phyloP scores from a whole-genome alignment of 2,329 filamentous ascomycete genomes.

The Kalmusia sp. region DNA sequence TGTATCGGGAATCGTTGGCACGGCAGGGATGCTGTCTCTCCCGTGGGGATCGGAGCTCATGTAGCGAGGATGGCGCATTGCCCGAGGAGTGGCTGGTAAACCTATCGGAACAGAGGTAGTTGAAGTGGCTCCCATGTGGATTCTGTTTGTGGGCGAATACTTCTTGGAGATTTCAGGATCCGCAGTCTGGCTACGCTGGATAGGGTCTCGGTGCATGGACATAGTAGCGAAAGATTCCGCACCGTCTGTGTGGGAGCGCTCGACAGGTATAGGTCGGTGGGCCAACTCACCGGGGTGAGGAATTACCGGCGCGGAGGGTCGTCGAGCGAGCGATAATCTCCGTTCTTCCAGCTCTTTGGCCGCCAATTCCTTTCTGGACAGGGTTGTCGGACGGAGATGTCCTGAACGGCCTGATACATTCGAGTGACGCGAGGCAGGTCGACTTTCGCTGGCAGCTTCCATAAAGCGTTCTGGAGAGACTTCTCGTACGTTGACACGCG shows the following conservation, averaged over 20 bases:
- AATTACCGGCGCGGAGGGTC: slow-evolving; percentile 81
- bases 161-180: slow-evolving; percentile 60
- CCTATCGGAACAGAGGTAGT: slow-evolving; percentile 69
- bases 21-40: slow-evolving; percentile 58
- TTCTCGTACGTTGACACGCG: slow-evolving; percentile 41
- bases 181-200: slow-evolving; percentile 69
- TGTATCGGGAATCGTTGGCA: slow-evolving; percentile 64
- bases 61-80: slow-evolving; percentile 83
- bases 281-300: slow-evolving; percentile 70
- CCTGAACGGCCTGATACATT: slow-evolving; percentile 41
- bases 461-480: slow-evolving; percentile 39
- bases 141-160: slow-evolving; percentile 43
- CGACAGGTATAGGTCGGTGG: slow-evolving; percentile 39
- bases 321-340: slow-evolving; percentile 76
- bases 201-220: slow-evolving; percentile 43
- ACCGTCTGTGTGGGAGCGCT: slow-evolving; percentile 46
- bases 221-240: slow-evolving; percentile 51
- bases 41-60: slow-evolving; percentile 63
- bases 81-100: slow-evolving; percentile 88
- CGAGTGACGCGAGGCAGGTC: slow-evolving; percentile 32
- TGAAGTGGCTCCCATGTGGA: slow-evolving; percentile 47
- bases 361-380: slow-evolving; percentile 53
- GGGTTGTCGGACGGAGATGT: slow-evolving; percentile 29
- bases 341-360: slow-evolving; percentile 89
- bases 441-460: slow-evolving; percentile 20